phyloP scores from a whole-genome alignment of 345 rosid species.

The Balakata baccata region DNA sequence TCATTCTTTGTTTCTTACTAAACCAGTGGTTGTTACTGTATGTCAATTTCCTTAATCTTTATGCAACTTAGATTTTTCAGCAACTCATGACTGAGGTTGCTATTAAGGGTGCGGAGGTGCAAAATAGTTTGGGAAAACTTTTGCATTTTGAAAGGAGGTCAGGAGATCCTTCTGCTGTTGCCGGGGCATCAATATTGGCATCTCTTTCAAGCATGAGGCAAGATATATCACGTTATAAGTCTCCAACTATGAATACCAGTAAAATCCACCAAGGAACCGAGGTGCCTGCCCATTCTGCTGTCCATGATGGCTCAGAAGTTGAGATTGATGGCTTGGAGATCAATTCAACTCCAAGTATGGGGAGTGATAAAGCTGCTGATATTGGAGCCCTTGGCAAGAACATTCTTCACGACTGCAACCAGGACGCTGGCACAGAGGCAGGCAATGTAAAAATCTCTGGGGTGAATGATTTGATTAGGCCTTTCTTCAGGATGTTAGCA shows the following conservation, averaged over 20 bases:
- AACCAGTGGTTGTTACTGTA: not conserved
- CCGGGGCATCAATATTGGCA: constrained; percentile 71
- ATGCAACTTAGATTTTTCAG: constrained; percentile 62
- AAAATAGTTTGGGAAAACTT: constrained; percentile 44
- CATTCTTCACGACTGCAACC: constrained; percentile 53
- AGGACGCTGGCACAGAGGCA: constrained; percentile 59
- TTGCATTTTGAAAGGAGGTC: constrained; percentile 59
- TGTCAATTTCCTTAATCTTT: constrained; percentile 40
- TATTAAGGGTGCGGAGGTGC: constrained; percentile 52
- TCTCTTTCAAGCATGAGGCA: constrained; percentile 58
- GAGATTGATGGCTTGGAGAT: constrained; percentile 59
- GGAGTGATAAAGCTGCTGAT: constrained; percentile 60
- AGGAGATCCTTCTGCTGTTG: constrained; percentile 69
- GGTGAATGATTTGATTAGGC: constrained; percentile 64
- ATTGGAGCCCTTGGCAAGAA: constrained; percentile 46
- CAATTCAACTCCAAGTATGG: constrained; percentile 43
- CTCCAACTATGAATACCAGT: constrained; percentile 42
- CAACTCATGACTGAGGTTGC: constrained; percentile 50
- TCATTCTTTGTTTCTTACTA: not conserved
- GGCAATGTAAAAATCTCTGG: constrained; percentile 66
- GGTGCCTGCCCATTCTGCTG: constrained; percentile 49
- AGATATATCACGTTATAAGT: constrained; percentile 58
- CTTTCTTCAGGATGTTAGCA: constrained; percentile 57
- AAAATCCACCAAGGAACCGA: constrained; percentile 49
- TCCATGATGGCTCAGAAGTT: constrained; percentile 46